phyloP scores from a whole-genome alignment of 2,329 filamentous ascomycete genomes.

The Venturia nashicola region DNA sequence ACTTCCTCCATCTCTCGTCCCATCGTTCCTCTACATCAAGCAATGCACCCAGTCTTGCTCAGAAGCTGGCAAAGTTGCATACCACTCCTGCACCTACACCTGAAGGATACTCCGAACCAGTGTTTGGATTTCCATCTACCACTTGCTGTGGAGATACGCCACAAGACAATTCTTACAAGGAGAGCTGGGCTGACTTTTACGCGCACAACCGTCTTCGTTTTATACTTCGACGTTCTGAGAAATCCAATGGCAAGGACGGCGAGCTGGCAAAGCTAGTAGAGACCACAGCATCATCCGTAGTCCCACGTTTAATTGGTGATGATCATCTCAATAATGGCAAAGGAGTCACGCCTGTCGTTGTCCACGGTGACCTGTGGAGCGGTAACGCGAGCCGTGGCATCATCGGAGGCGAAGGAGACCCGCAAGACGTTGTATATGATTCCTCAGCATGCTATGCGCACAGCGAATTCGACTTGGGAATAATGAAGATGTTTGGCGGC shows the following conservation, averaged over 20 bases:
- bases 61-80: slow-evolving; percentile 70
- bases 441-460: slow-evolving; percentile 74
- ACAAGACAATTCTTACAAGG: slow-evolving; percentile 64
- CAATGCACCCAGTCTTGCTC: slow-evolving; percentile 47
- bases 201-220: slow-evolving; percentile 59
- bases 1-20: slow-evolving; percentile 59
- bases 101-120: slow-evolving; percentile 42
- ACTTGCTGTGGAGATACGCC: slow-evolving; percentile 80
- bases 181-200: slow-evolving; percentile 78
- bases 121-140: slow-evolving; percentile 73
- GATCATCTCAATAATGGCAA: slow-evolving; percentile 47
- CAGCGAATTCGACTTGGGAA: slow-evolving; percentile 80
- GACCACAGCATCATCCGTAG: slow-evolving; percentile 48
- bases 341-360: slow-evolving; percentile 60
- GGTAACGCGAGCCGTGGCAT: slow-evolving; percentile 63
- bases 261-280: slow-evolving; percentile 55
- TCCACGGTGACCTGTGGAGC: slow-evolving; percentile 91
- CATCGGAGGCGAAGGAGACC: slow-evolving; percentile 43
- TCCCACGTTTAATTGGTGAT: slow-evolving; percentile 64
- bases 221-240: slow-evolving; percentile 47
- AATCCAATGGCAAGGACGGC: slow-evolving; percentile 50
- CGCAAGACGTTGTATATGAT: slow-evolving; percentile 73
- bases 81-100: slow-evolving; percentile 58
- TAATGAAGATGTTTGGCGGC: slow-evolving; percentile 94
- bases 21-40: slow-evolving; percentile 16